Evolutionary conservation across 2,329 filamentous ascomycete genomes (phyloP).

Genomic region (Monilinia laxa): DNA sequence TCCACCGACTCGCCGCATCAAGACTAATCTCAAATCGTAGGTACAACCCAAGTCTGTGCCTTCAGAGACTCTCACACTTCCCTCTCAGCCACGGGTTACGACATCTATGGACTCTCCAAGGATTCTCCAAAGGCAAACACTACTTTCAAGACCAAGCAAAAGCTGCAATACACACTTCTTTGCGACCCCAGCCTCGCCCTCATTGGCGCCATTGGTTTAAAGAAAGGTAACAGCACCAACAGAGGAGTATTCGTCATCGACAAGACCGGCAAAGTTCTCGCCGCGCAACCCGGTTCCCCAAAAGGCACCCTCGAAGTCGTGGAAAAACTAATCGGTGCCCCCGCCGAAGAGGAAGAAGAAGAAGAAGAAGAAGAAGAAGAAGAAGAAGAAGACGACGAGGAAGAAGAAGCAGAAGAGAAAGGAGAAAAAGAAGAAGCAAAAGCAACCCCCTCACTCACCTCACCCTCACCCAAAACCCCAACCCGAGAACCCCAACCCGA

Average conservation of each 20-base stretch:
- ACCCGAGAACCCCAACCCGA: not conserved
- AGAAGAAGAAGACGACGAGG: not conserved
- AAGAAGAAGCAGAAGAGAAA: no score
- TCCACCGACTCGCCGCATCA: not conserved
- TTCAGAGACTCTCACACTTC: constrained; percentile 83
- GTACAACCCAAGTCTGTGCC: constrained; percentile 88
- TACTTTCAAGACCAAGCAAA: constrained; percentile 88
- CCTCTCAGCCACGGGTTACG: constrained; percentile 74
- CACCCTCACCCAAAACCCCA: no score
- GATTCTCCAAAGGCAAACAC: constrained; percentile 92
- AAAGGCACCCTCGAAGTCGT: constrained; percentile 75
- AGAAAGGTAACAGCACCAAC: constrained; percentile 77
- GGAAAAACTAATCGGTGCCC: constrained; percentile 62
- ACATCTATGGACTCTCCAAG: constrained; percentile 85
- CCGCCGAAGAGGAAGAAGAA: constrained; percentile 11
- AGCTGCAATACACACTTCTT: constrained; percentile 81
- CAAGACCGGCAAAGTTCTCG: constrained; percentile 77
- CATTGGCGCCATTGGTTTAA: constrained; percentile 84
- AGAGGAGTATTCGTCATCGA: constrained; percentile 86
- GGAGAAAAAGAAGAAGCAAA: not conserved
- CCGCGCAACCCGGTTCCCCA: constrained; percentile 72
- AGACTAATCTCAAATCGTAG: constrained; percentile 48
- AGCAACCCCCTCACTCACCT: not conserved
- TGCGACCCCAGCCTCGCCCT: constrained; percentile 76
- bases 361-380: not conserved